Base-by-base conservation (phyloP, 768 basidiomycete genomes). In the Xanthoconium stramineum region DNA sequence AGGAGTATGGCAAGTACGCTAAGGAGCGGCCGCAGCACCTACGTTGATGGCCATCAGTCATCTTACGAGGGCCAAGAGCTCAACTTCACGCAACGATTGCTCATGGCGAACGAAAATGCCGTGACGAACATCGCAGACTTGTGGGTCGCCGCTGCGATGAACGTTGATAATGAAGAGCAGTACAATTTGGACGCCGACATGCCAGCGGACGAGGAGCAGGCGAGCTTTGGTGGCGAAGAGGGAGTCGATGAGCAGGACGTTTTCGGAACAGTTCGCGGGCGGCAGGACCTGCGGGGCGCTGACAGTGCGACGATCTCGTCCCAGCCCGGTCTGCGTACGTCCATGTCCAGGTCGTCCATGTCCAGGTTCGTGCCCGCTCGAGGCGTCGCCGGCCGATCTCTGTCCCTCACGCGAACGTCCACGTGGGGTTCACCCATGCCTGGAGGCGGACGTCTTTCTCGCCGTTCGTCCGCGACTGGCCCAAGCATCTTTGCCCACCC, bases 111-210 rank as follows among this genome's bases (percentile, higher is more conserved):
- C 71, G 94, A 97, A 72, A 90, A 93, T 62, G 89, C 92, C 13
- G 94, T 94, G 6, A 95, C 92, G 54, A 93, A 88, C 62, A 91
- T 99, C 65, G 91, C 94, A 24, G 96, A 98, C 72, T 76, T 99
- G 20, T 99, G 97, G 97, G 92, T 98, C 50, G 93, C 94, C 6
- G 90, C 95, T 19, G 97, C 96, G 7, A 92, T 96, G 75, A 97
- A 96, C 57, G 92, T 88, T 32, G 94, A 96, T 66, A 89, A 90
- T 62, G 93, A 94, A 60, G 86, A 94, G 54, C 85, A 86, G 3
- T 89, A 89, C 57, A 76, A 78, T 57, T 71, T 73, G 17, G 80
- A 78, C 11, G 63, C 70, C 53, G 58, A 53, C 11, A 47, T 63
- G 40, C 54, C 46, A 8, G 44, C 51, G 10, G 71, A 65, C n/a